phyloP scores from a whole-genome alignment of 2,329 filamentous ascomycete genomes.

The Aspergillus fumigatus region DNA sequence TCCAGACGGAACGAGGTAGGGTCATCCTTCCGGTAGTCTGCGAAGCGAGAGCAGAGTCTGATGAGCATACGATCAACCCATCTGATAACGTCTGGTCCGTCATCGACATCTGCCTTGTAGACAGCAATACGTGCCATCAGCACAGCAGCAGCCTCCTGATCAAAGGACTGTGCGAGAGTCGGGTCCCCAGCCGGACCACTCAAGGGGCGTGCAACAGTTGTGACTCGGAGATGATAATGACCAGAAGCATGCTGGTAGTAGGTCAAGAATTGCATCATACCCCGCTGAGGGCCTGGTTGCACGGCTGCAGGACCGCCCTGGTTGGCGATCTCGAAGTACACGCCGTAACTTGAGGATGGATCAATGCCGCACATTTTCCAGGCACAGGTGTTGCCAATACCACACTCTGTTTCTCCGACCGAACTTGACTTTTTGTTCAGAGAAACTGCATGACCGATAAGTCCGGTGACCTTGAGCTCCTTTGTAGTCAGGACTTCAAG shows the following conservation, averaged over 20 bases:
- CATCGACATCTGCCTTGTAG: slow-evolving; percentile 97
- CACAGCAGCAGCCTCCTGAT: slow-evolving; percentile 95
- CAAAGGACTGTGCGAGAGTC: slow-evolving; percentile 92
- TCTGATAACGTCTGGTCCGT: slow-evolving; percentile 93
- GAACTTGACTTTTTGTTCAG: slow-evolving; percentile 97
- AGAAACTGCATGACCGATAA: slow-evolving; percentile 94
- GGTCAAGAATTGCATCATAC: slow-evolving; percentile 96
- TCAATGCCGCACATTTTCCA: slow-evolving; percentile 99
- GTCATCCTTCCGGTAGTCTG: slow-evolving; percentile 97
- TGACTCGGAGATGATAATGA: slow-evolving; percentile 92
- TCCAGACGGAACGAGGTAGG: slow-evolving; percentile 94
- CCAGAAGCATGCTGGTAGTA: slow-evolving; percentile 98
- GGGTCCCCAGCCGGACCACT: slow-evolving; percentile 93
- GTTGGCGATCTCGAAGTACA: slow-evolving; percentile 96
- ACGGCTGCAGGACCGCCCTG: slow-evolving; percentile 83
- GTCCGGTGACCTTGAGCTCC: slow-evolving; percentile 93
- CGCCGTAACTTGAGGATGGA: slow-evolving; percentile 84
- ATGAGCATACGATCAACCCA: slow-evolving; percentile 99
- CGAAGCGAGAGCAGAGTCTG: slow-evolving; percentile 89
- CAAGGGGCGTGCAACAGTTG: slow-evolving; percentile 84
- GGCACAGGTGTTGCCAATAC: slow-evolving; percentile 95
- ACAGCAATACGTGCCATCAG: slow-evolving; percentile 99
- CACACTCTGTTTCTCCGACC: slow-evolving; percentile 95
- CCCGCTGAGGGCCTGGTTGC: slow-evolving; percentile 82
- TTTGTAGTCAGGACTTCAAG: slow-evolving; percentile 96